phyloP scores from a whole-genome alignment of 768 basidiomycete species.

The Cystobasidium ongulense region DNA sequence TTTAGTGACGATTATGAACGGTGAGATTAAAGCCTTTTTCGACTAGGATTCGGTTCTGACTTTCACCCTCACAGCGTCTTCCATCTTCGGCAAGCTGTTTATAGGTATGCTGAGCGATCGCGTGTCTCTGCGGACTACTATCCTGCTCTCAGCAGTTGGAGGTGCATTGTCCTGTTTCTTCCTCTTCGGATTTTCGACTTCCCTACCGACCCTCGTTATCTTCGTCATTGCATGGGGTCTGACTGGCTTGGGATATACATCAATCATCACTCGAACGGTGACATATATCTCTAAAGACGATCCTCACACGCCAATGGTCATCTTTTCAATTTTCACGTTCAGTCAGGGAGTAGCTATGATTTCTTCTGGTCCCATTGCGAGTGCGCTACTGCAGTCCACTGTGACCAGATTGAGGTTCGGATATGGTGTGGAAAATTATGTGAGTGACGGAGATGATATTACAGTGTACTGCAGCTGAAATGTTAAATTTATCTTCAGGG shows the following conservation, averaged over 20 bases:
- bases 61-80: background rate
- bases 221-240: background rate
- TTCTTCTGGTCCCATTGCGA: background rate
- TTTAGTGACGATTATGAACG: constrained; percentile 8
- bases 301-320: background rate
- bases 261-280: background rate
- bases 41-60: background rate
- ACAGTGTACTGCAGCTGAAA: background rate
- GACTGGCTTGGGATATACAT: background rate
- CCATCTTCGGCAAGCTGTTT: background rate
- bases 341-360: background rate
- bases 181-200: constrained; percentile 1
- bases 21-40: background rate
- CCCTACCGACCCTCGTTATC: background rate
- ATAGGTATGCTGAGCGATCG: constrained; percentile 7
- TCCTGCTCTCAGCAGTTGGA: background rate
- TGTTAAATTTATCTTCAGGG: background rate
- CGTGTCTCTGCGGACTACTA: background rate
- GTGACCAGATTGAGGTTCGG: background rate
- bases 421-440: constrained; percentile 13
- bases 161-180: constrained; percentile 8
- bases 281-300: background rate
- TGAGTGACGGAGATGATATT: background rate
- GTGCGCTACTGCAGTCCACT: background rate
- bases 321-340: constrained; percentile 10